phyloP scores from a whole-genome alignment of 306 rosid genomes.

The Luffa aegyptiaca region DNA sequence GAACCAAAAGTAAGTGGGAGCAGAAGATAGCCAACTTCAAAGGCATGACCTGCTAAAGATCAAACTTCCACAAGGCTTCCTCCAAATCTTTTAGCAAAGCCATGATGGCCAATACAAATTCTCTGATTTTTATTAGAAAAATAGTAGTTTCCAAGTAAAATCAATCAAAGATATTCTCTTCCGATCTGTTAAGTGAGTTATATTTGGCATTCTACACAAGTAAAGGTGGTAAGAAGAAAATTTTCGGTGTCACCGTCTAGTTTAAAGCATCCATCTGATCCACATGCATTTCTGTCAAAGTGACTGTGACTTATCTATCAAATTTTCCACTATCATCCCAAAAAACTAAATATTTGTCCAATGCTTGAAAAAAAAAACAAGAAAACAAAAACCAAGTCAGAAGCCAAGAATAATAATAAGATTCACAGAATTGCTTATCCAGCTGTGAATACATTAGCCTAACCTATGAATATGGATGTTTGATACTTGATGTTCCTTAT shows the following conservation, averaged over 20 bases:
- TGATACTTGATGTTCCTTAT: neutral
- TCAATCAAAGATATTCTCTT: neutral
- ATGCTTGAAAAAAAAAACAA: neutral
- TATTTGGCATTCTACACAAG: neutral
- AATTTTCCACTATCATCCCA: neutral
- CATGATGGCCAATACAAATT: neutral
- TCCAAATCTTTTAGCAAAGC: neutral
- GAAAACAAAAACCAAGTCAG: neutral
- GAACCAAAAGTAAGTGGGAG: neutral
- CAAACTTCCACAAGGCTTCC: neutral
- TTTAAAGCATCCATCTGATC: neutral
- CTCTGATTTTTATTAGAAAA: neutral
- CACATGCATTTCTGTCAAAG: neutral
- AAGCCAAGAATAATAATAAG: neutral
- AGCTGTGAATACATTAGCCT: neutral
- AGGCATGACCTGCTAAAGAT: neutral
- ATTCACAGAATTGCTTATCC: neutral
- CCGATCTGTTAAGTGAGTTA: neutral
- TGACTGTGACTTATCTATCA: neutral
- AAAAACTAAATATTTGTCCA: neutral
- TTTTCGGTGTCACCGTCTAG: neutral
- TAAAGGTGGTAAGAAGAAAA: neutral
- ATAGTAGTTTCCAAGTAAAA: neutral
- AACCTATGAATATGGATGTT: neutral
- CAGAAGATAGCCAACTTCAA: neutral